These are phyloP conservation scores for Collybia nuda DNA, from an alignment of 768 basidiomycete species.

Conservation along the genomic window DNA sequence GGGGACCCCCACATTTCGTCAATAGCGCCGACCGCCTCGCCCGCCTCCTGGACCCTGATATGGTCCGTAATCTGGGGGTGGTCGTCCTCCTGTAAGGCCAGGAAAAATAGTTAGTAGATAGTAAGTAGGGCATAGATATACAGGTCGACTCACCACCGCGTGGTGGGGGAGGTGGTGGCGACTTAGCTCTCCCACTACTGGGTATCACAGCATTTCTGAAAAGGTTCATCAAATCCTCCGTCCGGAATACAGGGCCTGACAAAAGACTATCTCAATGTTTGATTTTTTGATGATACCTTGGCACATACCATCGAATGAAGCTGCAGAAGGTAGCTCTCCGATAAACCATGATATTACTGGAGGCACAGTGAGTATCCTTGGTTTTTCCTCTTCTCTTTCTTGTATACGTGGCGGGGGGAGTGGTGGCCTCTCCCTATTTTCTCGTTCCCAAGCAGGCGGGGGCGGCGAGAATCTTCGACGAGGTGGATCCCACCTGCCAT, in stretches of 20 bases:
- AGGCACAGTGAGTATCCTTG: slow-evolving; percentile 41
- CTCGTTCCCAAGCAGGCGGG: slow-evolving; percentile 26
- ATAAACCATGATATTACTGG: slow-evolving; percentile 82
- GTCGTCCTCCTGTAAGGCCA: slow-evolving; percentile 61
- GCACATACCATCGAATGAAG: slow-evolving; percentile 76
- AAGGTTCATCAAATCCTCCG: slow-evolving; percentile 86
- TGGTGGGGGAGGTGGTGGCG: slow-evolving; percentile 59
- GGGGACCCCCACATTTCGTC: not conserved
- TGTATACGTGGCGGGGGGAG: slow-evolving; percentile 31
- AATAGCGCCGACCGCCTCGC: slow-evolving; percentile 25
- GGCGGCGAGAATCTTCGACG: slow-evolving; percentile 45
- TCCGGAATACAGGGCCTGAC: slow-evolving; percentile 84
- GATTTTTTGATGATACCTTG: not conserved
- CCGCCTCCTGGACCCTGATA: slow-evolving; percentile 69
- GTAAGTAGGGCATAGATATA: not conserved
- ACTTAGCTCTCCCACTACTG: slow-evolving; percentile 50
- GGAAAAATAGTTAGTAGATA: no score
- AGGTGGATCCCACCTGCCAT: slow-evolving; percentile 36
- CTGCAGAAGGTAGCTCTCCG: slow-evolving; percentile 68
- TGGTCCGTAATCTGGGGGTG: slow-evolving; percentile 85
- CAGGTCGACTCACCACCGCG: slow-evolving; percentile 39
- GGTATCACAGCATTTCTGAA: slow-evolving; percentile 84
- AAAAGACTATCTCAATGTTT: no score
- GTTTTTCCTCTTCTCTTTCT: slow-evolving; percentile 44
- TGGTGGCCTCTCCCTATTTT: slow-evolving; percentile 37